Evolutionary conservation across 331 rosid genomes (phyloP).

Genomic region (Rosa hybrid): DNA sequence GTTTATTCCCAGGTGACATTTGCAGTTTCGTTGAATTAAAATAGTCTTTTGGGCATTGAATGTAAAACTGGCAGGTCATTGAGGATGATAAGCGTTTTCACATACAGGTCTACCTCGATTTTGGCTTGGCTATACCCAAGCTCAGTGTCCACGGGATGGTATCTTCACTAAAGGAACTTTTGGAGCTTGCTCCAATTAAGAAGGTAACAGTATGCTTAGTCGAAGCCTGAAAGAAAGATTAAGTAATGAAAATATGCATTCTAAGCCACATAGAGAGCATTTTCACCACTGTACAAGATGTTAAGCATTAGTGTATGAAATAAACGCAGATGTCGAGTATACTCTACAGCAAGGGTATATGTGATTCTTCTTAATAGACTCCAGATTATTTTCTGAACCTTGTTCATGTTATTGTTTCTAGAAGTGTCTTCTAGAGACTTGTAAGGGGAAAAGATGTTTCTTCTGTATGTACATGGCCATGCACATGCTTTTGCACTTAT

Average conservation of each 20-base stretch:
- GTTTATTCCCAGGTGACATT: constrained; percentile 76
- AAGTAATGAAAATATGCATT: background rate
- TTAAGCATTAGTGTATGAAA: background rate
- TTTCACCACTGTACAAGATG: background rate
- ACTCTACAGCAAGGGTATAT: background rate
- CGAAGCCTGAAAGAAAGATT: background rate
- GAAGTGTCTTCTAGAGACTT: background rate
- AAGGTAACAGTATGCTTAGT: constrained; percentile 51
- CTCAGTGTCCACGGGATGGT: constrained; percentile 92
- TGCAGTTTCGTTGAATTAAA: constrained; percentile 13
- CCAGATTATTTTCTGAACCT: background rate
- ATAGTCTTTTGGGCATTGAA: constrained; percentile 14
- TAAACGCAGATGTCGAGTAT: background rate
- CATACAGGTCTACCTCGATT: constrained; percentile 81
- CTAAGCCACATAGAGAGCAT: background rate
- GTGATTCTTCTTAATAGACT: background rate
- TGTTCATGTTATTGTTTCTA: background rate
- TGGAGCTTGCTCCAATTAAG: constrained; percentile 79
- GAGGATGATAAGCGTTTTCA: constrained; percentile 18
- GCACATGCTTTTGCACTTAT: background rate
- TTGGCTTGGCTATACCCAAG: constrained; percentile 86
- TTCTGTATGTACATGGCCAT: background rate
- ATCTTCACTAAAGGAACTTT: constrained; percentile 81
- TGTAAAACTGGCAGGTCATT: constrained; percentile 20
- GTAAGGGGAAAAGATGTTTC: background rate